Percentiles rank a stretch among this genome's conserved stretches.
Conservation (phyloP, 208 protist genomes). For the Crithidia fasciculata region DNA sequence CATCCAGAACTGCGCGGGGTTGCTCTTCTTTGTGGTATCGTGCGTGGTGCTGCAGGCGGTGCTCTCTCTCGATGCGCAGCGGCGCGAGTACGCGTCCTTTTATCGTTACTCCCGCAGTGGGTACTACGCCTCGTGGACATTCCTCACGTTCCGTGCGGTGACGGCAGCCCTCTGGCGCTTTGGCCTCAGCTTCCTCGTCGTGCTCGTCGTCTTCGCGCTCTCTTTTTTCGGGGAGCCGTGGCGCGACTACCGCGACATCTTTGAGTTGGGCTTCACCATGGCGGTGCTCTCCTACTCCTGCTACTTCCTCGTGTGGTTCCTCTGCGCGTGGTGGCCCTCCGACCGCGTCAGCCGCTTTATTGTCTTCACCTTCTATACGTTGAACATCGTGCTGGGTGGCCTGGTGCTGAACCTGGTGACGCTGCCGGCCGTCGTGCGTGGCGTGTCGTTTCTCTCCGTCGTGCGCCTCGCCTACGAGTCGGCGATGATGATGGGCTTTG, state of each 20-base stretch:
- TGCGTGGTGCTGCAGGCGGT: slow-evolving; percentile 64
- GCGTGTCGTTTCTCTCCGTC: slow-evolving; percentile 49
- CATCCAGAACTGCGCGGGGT: slow-evolving; percentile 72
- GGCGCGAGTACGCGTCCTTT: slow-evolving; percentile 56
- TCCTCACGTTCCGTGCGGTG: slow-evolving; percentile 44
- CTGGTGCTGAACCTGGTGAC: slow-evolving; percentile 70
- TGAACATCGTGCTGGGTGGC: slow-evolving; percentile 60
- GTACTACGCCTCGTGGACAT: slow-evolving; percentile 61
- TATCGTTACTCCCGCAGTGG: slow-evolving; percentile 54
- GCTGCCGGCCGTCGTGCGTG: slow-evolving; percentile 44
- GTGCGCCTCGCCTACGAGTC: slow-evolving; percentile 66
- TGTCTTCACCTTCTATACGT: slow-evolving; percentile 64
- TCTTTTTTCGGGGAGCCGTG: slow-evolving; percentile 63
- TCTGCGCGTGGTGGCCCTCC: slow-evolving; percentile 37
- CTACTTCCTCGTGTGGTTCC: slow-evolving; percentile 57
- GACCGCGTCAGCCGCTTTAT: slow-evolving; percentile 37
- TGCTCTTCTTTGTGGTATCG: slow-evolving; percentile 73
- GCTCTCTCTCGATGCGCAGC: slow-evolving; percentile 48
- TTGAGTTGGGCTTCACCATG: slow-evolving; percentile 58
- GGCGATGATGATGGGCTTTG: slow-evolving; percentile 58
- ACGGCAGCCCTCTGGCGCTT: slow-evolving; percentile 46
- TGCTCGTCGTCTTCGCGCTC: slow-evolving; percentile 44
- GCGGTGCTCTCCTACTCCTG: slow-evolving; percentile 59
- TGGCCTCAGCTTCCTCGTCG: slow-evolving; percentile 40
- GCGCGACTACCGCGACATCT: slow-evolving; percentile 51